phyloP scores from a whole-genome alignment of 306 rosid genomes.

The Oemleria cerasiformis region DNA sequence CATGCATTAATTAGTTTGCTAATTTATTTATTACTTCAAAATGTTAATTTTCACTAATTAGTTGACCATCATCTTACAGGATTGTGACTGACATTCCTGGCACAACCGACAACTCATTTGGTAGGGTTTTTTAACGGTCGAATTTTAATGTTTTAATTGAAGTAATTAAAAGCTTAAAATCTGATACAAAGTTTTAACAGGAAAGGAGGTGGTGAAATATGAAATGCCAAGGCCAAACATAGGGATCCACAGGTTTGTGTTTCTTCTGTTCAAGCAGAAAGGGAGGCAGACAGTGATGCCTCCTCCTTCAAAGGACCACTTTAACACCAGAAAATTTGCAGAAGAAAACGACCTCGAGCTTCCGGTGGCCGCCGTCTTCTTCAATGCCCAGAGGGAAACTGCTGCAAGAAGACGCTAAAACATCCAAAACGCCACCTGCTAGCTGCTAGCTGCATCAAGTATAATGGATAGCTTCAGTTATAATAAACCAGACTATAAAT shows the following conservation, averaged over 20 bases:
- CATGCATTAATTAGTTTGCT: neutral
- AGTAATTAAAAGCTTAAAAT: too few species aligned
- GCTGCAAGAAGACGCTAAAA: slow-evolving; percentile 63
- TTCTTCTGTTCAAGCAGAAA: slow-evolving; percentile 73
- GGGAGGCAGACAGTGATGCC: slow-evolving; percentile 42
- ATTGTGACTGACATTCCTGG: slow-evolving; percentile 92
- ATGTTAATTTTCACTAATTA: neutral
- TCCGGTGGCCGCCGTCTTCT: slow-evolving; percentile 89
- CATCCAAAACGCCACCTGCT: neutral
- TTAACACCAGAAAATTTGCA: slow-evolving; percentile 55
- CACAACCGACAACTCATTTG: slow-evolving; percentile 77
- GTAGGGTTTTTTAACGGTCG: slow-evolving; percentile 28
- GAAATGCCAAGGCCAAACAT: slow-evolving; percentile 80
- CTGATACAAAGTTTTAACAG: slow-evolving; percentile 22
- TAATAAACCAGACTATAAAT: too few species aligned
- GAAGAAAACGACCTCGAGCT: slow-evolving; percentile 55
- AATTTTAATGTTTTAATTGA: too few species aligned
- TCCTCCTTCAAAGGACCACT: slow-evolving; percentile 59
- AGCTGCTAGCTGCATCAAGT: too few species aligned
- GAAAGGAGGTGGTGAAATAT: slow-evolving; percentile 63
- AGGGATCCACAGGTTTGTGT: slow-evolving; percentile 92
- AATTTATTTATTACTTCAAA: neutral
- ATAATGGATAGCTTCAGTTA: neutral
- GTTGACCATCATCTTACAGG: slow-evolving; percentile 39
- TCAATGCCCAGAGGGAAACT: slow-evolving; percentile 90